Conservation (phyloP, 2,329 filamentous ascomycete species). For the Thyridium curvatum region DNA sequence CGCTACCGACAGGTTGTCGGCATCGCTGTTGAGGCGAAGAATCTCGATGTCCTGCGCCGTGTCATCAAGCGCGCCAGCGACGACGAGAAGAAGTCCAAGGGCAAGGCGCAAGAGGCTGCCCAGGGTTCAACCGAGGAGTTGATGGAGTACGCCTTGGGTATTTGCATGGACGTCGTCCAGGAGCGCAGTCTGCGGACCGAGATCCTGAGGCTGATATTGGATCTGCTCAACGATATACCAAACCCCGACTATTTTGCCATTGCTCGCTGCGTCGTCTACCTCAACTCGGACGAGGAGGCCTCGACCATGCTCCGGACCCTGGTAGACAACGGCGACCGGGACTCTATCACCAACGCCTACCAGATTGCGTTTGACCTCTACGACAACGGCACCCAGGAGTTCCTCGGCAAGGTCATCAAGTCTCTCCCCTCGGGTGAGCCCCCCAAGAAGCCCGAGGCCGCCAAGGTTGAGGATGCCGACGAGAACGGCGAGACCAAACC, state of each 20-base stretch:
- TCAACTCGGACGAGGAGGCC: slow-evolving; percentile 87
- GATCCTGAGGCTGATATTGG: slow-evolving; percentile 88
- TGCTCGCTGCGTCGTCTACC: slow-evolving; percentile 93
- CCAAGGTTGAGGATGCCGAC: slow-evolving; percentile 30
- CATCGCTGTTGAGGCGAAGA: slow-evolving; percentile 91
- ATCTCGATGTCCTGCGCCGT: slow-evolving; percentile 76
- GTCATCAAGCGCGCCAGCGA: slow-evolving; percentile 87
- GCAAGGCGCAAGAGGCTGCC: slow-evolving; percentile 44
- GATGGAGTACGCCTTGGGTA: slow-evolving; percentile 92
- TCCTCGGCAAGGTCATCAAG: slow-evolving; percentile 81
- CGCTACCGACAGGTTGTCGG: slow-evolving; percentile 94
- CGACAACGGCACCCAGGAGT: slow-evolving; percentile 97
- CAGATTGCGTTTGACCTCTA: slow-evolving; percentile 98
- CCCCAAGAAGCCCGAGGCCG: slow-evolving; percentile 35
- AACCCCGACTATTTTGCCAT: slow-evolving; percentile 97
- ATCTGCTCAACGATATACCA: slow-evolving; percentile 87
- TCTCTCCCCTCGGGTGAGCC: slow-evolving; percentile 58
- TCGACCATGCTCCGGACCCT: slow-evolving; percentile 79
- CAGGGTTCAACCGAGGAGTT: slow-evolving; percentile 74
- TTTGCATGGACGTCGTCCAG: slow-evolving; percentile 97
- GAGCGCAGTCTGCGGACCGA: slow-evolving; percentile 78
- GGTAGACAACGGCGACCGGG: slow-evolving; percentile 70
- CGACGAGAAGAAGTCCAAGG: slow-evolving; percentile 68
- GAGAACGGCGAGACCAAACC: slow-evolving; percentile 39
- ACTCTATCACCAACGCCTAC: slow-evolving; percentile 81